Conservation (phyloP, 495 filamentous ascomycete genomes). For the Aspergillus avenaceus region DNA sequence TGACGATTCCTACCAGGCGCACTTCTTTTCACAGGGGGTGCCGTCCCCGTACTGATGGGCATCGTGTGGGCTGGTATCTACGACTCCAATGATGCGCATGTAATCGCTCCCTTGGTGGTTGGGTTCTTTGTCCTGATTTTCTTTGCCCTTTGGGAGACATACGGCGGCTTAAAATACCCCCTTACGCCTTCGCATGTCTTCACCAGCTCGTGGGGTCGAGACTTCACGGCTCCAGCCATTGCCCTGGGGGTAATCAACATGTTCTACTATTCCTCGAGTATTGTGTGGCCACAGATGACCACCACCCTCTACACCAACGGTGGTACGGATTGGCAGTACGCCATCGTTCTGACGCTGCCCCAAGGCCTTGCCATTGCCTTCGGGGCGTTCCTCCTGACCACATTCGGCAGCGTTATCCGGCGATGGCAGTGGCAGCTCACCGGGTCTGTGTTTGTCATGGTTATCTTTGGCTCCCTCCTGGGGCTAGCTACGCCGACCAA, state of each 20-base stretch:
- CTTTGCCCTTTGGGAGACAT: conserved; percentile 26
- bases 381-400: conserved; percentile 19
- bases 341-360: conserved; percentile 19
- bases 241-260: conserved; percentile 24
- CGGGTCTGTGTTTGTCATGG: conserved; percentile 22
- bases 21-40: conserved; percentile 21
- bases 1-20: too few relatives aligned
- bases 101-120: conserved; percentile 19
- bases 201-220: conserved; percentile 18
- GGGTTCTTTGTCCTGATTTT: conserved; percentile 14
- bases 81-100: conserved; percentile 19
- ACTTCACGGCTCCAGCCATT: conserved; percentile 22
- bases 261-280: conserved; percentile 27
- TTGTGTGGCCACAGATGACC: conserved; percentile 25
- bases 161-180: conserved; percentile 17
- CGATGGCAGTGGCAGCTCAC: conserved; percentile 27
- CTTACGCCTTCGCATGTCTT: conserved; percentile 20
- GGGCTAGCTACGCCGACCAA: conserved; percentile 19
- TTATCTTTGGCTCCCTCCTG: conserved; percentile 20
- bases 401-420: conserved; percentile 18
- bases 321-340: conserved; percentile 19
- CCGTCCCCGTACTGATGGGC: conserved; percentile 21
- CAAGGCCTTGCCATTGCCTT: conserved; percentile 20
- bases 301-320: conserved; percentile 18
- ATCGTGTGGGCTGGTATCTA: conserved; percentile 26